phyloP scores from a whole-genome alignment of 108 stramenopile species.

The Aurantiochytrium sp. region DNA sequence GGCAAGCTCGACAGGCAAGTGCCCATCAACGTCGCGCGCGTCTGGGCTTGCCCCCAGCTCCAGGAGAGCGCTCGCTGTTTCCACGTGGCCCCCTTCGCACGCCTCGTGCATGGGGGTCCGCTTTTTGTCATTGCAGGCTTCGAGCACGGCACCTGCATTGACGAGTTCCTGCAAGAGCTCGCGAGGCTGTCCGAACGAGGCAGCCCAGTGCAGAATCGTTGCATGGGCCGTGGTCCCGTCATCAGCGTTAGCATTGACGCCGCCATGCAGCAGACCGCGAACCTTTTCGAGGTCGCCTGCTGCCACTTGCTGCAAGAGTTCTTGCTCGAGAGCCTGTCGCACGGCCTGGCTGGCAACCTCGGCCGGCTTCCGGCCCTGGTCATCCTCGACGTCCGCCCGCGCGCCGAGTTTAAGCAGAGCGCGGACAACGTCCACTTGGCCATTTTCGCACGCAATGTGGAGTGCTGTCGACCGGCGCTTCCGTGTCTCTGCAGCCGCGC shows the following conservation, averaged over 20 bases:
- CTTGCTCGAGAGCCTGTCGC: background rate
- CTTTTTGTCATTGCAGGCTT: background rate
- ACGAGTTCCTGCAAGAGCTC: background rate
- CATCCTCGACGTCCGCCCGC: background rate
- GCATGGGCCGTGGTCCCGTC: background rate
- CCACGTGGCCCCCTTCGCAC: background rate
- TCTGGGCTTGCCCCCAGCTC: background rate
- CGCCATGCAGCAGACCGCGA: background rate
- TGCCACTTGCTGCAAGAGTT: background rate
- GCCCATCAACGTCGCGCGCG: background rate
- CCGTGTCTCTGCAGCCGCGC: background rate
- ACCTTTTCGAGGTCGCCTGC: background rate
- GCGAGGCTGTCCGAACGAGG: background rate
- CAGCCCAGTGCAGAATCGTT: background rate
- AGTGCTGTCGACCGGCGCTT: background rate
- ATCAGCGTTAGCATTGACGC: background rate
- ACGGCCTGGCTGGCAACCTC: background rate
- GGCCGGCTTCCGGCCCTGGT: background rate
- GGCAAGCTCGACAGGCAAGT: background rate
- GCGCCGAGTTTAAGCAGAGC: background rate
- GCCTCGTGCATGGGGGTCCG: background rate
- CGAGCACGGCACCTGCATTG: background rate
- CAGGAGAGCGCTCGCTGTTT: background rate
- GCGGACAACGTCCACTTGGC: background rate
- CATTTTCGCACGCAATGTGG: background rate